These are phyloP conservation scores for Eucalyptus regnans DNA, from an alignment of 345 rosid genomes.

Conservation along the genomic window DNA sequence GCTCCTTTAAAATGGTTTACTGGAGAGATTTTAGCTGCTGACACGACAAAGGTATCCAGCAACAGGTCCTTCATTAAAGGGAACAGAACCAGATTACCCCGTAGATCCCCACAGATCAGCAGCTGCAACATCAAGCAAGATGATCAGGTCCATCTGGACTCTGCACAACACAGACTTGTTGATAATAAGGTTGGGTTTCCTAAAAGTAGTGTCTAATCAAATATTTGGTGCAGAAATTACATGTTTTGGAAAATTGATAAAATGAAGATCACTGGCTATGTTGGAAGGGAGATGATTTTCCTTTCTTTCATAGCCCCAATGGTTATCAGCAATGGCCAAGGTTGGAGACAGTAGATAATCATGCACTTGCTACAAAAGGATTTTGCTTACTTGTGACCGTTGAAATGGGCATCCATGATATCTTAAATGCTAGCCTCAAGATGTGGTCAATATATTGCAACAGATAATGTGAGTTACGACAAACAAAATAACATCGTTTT, in stretches of 20 bases:
- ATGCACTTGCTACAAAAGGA: background rate
- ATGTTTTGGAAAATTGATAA: background rate
- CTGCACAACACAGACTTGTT: background rate
- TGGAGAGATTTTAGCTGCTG: conserved; percentile 42
- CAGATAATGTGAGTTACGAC: background rate
- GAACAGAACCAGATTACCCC: conserved; percentile 81
- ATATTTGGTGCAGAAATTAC: background rate
- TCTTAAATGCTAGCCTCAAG: background rate
- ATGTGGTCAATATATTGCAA: background rate
- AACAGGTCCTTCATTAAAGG: conserved; percentile 47
- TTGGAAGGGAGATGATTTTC: background rate
- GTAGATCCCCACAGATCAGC: conserved; percentile 89
- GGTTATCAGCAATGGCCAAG: background rate
- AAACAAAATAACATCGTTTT: background rate
- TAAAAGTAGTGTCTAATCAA: background rate
- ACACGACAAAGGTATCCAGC: conserved; percentile 7
- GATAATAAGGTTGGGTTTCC: background rate
- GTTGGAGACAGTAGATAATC: background rate
- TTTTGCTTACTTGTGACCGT: background rate
- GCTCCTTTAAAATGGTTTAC: conserved; percentile 75
- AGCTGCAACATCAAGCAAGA: conserved; percentile 34
- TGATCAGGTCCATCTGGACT: background rate
- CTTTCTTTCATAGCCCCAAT: background rate
- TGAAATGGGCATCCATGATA: background rate
- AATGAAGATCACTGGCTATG: background rate